Evolutionary conservation across 2,329 filamentous ascomycete species (phyloP).

Genomic region (Clarireedia sp.): DNA sequence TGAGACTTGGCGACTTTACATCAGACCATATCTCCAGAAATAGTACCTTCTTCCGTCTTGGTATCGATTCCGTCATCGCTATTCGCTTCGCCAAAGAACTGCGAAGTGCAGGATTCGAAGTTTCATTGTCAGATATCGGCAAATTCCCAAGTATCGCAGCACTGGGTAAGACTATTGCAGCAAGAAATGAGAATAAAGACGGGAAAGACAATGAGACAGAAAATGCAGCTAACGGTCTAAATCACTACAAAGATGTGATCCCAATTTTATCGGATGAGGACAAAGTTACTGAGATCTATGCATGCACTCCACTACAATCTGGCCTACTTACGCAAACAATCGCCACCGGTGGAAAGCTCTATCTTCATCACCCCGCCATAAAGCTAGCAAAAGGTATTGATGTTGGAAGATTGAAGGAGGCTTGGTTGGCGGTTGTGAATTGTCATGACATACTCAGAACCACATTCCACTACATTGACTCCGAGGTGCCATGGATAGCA

Average conservation of each 20-base stretch:
- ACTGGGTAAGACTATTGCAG: constrained; percentile 28
- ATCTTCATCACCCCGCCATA: constrained; percentile 26
- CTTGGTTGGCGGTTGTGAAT: constrained; percentile 22
- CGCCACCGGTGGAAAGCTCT: constrained; percentile 26
- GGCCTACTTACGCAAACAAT: constrained; percentile 31
- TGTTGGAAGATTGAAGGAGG: constrained; percentile 17
- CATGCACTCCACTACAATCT: constrained; percentile 31
- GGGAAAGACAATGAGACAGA: neutral
- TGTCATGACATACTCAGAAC: constrained; percentile 29
- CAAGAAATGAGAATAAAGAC: neutral
- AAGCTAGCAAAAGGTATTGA: constrained; percentile 16
- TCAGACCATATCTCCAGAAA: neutral
- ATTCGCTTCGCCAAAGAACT: constrained; percentile 37
- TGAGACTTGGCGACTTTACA: neutral
- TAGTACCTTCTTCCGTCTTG: constrained; percentile 30
- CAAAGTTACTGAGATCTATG: constrained; percentile 31
- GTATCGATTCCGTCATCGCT: constrained; percentile 29
- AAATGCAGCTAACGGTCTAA: neutral
- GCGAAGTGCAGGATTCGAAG: constrained; percentile 20
- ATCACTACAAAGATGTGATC: neutral
- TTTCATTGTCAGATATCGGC: constrained; percentile 38
- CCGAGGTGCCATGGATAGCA: neutral
- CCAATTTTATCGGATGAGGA: neutral
- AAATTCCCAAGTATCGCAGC: constrained; percentile 32
- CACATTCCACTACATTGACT: constrained; percentile 8